phyloP scores from a whole-genome alignment of 768 basidiomycete genomes.

The Hydnomerulius pinastri region DNA sequence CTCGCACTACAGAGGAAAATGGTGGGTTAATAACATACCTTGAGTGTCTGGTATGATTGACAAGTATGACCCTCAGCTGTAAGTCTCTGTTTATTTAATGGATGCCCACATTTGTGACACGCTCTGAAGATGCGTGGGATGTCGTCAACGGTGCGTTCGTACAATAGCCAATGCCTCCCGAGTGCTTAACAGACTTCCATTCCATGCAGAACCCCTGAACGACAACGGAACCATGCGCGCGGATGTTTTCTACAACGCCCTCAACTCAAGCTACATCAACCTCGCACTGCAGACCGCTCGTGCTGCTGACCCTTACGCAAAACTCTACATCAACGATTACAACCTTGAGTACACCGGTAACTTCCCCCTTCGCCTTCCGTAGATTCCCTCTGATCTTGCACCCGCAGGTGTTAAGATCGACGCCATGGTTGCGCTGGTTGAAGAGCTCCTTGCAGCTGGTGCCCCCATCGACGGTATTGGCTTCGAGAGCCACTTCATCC shows the following conservation, averaged over 20 bases:
- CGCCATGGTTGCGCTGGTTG: conserved; percentile 54
- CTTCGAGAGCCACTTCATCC: conserved; percentile 60
- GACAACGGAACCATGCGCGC: conserved; percentile 59
- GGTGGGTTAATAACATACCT: conserved; percentile 3
- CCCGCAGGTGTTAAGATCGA: conserved; percentile 35
- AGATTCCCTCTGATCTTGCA: not conserved
- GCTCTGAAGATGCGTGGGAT: conserved; percentile 19
- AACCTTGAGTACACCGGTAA: conserved; percentile 28
- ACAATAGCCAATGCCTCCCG: not conserved
- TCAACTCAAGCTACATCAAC: conserved; percentile 49
- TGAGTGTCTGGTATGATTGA: not conserved
- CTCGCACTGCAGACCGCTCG: conserved; percentile 45
- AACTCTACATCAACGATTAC: conserved; percentile 36
- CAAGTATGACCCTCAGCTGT: conserved; percentile 5
- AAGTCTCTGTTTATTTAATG: not conserved
- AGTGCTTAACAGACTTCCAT: too few species aligned
- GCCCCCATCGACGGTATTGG: conserved; percentile 65
- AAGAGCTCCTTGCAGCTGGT: conserved; percentile 45
- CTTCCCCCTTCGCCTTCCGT: not conserved
- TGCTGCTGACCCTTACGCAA: conserved; percentile 32
- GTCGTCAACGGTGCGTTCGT: conserved; percentile 18
- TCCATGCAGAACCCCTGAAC: conserved; percentile 39
- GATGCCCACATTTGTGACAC: not conserved
- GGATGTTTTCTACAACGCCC: conserved; percentile 53
- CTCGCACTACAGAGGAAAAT: conserved; percentile 12